Evolutionary conservation across 129 eudicot species (phyloP).

Genomic region (Flaveria ramosissima): DNA sequence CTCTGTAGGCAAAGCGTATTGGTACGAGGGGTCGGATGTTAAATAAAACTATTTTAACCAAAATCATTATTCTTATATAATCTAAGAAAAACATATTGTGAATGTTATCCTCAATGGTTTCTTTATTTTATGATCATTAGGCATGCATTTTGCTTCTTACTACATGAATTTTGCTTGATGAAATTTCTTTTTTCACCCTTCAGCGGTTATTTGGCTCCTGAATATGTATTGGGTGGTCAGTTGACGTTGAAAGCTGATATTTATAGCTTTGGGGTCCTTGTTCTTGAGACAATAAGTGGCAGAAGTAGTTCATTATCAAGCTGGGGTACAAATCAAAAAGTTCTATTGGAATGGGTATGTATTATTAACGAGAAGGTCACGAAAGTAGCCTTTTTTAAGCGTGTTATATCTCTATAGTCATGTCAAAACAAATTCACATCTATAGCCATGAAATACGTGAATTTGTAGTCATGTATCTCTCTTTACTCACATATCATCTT

Average conservation of each 20-base stretch:
- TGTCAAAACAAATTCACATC: not conserved
- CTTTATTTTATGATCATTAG: slow-evolving; percentile 1
- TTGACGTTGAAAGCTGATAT: slow-evolving; percentile 87
- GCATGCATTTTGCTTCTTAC: slow-evolving; percentile 14
- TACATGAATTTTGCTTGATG: slow-evolving; percentile 17
- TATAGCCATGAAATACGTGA: not conserved
- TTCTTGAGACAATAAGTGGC: slow-evolving; percentile 82
- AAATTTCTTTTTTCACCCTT: slow-evolving; percentile 14
- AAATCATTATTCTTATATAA: not conserved
- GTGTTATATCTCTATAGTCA: not conserved
- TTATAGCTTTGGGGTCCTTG: slow-evolving; percentile 89
- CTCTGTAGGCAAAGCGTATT: not conserved
- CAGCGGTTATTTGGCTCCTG: slow-evolving; percentile 99
- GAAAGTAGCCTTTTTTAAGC: not conserved
- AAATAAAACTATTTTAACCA: not conserved
- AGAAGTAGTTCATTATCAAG: slow-evolving; percentile 56
- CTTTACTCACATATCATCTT: not conserved
- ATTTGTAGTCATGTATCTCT: not conserved
- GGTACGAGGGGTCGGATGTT: not conserved
- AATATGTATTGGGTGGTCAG: slow-evolving; percentile 86
- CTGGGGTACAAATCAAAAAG: slow-evolving; percentile 59
- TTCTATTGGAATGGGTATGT: slow-evolving; percentile 78
- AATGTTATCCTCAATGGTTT: not conserved
- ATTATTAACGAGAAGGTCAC: not conserved
- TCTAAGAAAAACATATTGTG: not conserved